Evolutionary conservation across 345 rosid genomes (phyloP), one percentile per base, ranked within the genome.

Genomic region (Fremontodendron californicum): DNA sequence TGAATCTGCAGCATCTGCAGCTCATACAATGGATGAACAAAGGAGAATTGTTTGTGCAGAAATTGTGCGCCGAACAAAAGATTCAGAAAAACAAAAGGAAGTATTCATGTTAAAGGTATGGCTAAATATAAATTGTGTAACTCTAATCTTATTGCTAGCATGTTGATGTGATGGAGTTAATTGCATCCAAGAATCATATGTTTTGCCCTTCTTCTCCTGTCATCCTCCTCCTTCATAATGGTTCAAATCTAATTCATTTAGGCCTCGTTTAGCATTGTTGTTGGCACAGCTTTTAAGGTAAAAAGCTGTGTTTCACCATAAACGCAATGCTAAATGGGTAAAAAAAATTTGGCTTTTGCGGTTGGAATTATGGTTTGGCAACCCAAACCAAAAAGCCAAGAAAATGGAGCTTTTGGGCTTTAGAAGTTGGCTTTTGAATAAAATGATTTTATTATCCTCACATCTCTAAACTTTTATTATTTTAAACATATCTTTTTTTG

Each of bases 1-100:
- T 72, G 97, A 94, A 85, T 90, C 90, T 82, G 99, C 99, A 9
- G 99, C 99, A 64, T 85, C 93, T 78, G 97, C 99, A 21, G 97
- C 99, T 70, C 93, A 88, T 77, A 82, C 88, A n/a, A 91, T 96
- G 96, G 98, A 94, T 85, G 97, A 92, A 79, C 99, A 96, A 72
- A 87, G 98, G 83, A 90, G 89, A 84, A 82, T 87, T 49, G 94
- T 87, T 52, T 92, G 92, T 75, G 85, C 82, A 62, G 98, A 96
- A 87, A 77, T 92, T 78, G 98, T 89, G 83, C 90, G 89, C 63
- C 62, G 92, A 76, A 88, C 83, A 65, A 88, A 86, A 83, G 90
- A 86, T 70, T 85, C 88, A 43, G 89, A 84, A 72, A 90, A 83
- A 78, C 92, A 87, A 81, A 79, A 83, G 81, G 90, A 94, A 74